Conservation (phyloP, 2,329 filamentous ascomycete genomes). For the Aspergillus ruber region DNA sequence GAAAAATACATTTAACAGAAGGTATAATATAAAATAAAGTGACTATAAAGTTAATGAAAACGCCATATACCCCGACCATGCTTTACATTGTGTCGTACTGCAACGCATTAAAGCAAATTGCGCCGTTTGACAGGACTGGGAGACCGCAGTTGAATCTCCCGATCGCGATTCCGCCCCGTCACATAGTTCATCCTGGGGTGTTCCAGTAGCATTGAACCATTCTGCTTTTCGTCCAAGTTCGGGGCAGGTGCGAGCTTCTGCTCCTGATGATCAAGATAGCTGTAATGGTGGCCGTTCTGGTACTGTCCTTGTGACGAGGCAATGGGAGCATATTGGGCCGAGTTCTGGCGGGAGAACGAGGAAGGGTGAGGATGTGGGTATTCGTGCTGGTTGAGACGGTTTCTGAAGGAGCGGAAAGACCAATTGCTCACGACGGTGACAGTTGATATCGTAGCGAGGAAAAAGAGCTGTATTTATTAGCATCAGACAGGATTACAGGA, state of each 20-base stretch:
- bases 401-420: slow-evolving; percentile 51
- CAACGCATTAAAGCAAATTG: neutral
- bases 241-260: slow-evolving; percentile 9
- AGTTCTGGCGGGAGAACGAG: slow-evolving; percentile 17
- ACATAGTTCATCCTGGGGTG: slow-evolving; percentile 25
- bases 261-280: slow-evolving; percentile 18
- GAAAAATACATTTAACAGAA: too few species aligned
- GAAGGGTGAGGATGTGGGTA: slow-evolving; percentile 14
- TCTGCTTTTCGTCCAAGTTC: slow-evolving; percentile 19
- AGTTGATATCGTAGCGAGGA: slow-evolving; percentile 35
- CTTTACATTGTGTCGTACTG: neutral
- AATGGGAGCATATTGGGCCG: slow-evolving; percentile 15
- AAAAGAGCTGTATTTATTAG: slow-evolving; percentile 26
- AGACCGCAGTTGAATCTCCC: slow-evolving; percentile 27
- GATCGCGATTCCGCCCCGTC: slow-evolving; percentile 25
- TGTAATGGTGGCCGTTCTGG: slow-evolving; percentile 21
- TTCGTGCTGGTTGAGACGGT: slow-evolving; percentile 25
- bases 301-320: slow-evolving; percentile 19
- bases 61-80: neutral
- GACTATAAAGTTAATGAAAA: neutral
- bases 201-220: slow-evolving; percentile 25
- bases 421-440: slow-evolving; percentile 54
- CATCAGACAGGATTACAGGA: too few species aligned
- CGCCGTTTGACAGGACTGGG: slow-evolving; percentile 32
- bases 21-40: too few species aligned